Evolutionary conservation across 768 basidiomycete genomes (phyloP).

Genomic region (Pilatotrama ljubarskyi): DNA sequence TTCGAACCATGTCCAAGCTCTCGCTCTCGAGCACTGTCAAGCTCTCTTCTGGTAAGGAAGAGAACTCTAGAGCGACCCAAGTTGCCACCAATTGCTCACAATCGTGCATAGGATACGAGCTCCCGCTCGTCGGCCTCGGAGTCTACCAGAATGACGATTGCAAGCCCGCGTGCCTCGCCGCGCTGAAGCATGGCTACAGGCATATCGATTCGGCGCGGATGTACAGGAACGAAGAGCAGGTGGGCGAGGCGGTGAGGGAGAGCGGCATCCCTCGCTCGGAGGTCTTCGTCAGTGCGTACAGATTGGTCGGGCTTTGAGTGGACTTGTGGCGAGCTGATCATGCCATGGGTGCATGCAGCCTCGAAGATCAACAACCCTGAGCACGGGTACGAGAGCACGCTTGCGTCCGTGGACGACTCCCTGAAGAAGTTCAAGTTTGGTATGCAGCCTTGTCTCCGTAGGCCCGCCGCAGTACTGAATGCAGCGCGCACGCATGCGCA

Average conservation of each 20-base stretch:
- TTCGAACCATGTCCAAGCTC: slow-evolving; percentile 17
- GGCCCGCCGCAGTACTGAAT: not conserved
- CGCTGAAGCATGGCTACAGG: slow-evolving; percentile 67
- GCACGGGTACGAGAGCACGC: slow-evolving; percentile 64
- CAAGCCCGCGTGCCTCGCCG: slow-evolving; percentile 54
- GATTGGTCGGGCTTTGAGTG: not conserved
- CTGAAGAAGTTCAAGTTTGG: slow-evolving; percentile 60
- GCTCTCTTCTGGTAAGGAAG: slow-evolving; percentile 37
- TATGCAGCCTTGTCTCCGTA: slow-evolving; percentile 30
- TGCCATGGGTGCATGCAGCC: slow-evolving; percentile 39
- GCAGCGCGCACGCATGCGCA: not conserved
- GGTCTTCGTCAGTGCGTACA: slow-evolving; percentile 58
- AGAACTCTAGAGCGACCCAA: not conserved
- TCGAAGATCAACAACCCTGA: slow-evolving; percentile 60
- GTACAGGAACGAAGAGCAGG: slow-evolving; percentile 75
- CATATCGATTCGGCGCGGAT: slow-evolving; percentile 56
- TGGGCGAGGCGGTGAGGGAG: slow-evolving; percentile 72
- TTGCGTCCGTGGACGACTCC: slow-evolving; percentile 60
- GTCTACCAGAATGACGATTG: slow-evolving; percentile 68
- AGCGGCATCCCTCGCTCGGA: slow-evolving; percentile 74
- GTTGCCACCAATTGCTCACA: not conserved
- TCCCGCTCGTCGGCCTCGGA: slow-evolving; percentile 69
- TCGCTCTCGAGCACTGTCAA: slow-evolving; percentile 35
- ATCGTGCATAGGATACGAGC: slow-evolving; percentile 43
- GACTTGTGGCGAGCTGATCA: too few species aligned